Base-by-base conservation (phyloP, 345 rosid genomes). In the Populus deltoides region DNA sequence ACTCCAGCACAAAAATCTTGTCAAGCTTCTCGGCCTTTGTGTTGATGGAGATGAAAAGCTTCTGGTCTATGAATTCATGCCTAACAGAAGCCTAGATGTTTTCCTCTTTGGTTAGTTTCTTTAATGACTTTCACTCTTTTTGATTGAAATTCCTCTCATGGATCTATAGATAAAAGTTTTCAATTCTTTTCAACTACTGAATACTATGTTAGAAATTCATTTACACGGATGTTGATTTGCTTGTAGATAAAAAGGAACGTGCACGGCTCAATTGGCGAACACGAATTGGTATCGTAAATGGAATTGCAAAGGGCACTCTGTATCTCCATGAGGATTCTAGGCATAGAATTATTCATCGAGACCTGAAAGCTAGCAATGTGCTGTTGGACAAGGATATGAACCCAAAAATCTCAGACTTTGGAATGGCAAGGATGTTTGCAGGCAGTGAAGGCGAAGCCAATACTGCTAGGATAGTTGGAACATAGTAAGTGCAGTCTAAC, bases 331-430 rank as follows among this genome's bases (percentile, higher is more conserved):
- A 89, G 70, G 92, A 89, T 77, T 89, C 92, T 43, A 83, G 89
- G 22, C 82, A 71, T 38, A 65, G 86, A 75, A 85, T 90, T 2
- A 87, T 88, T 10, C 93, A 90, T 55, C 83, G 91, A 66, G 93
- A 90, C 74, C 84, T 90, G 39, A 90, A 90, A 69, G 88, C 91
- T 51, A 87, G 93, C 73, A 90, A 88, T 43, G 78, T 90, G 57
- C 74, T 90, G 69, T 63, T 90, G 62, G 91, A 87, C 66, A 38
- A 66, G 9, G 84, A 86, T 4, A 87, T 90, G 90, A 88, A 87
- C 71, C 91, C 91, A 0, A 88, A 88, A 62, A 88, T 90, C 2
- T 88, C 93, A 0, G 93, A 90, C 70, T 90, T 90, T 70, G 93
- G 93, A 59, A 82, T 87, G 73, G 93, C 91, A 53, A 87, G 89